Evolutionary conservation across 2,329 filamentous ascomycete species (phyloP).

Genomic region (Chrysoporthe deuterocubensis): DNA sequence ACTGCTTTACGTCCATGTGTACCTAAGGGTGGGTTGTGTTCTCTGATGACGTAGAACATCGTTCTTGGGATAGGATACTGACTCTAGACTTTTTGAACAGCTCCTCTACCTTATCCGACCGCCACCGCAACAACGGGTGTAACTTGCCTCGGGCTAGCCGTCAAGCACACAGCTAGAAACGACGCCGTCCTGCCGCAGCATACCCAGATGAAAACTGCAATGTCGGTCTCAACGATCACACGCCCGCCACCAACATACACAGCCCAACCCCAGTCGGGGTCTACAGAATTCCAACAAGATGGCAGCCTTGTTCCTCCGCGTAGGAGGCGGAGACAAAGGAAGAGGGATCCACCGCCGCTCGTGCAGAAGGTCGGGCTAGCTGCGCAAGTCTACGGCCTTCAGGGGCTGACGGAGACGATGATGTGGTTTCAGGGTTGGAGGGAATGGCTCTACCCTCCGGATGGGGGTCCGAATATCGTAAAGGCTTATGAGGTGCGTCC

Average conservation of each 20-base stretch:
- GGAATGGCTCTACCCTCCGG: slow-evolving; percentile 23
- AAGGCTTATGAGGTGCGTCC: slow-evolving; percentile 23
- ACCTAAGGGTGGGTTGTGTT: slow-evolving; percentile 12
- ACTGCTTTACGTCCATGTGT: slow-evolving; percentile 25
- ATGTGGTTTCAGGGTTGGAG: slow-evolving; percentile 24
- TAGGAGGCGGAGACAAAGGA: background rate
- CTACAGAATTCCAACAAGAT: slow-evolving; percentile 7
- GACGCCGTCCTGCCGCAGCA: background rate
- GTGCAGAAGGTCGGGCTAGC: slow-evolving; percentile 22
- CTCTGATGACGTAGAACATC: no score
- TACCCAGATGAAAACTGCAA: background rate
- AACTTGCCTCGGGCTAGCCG: background rate
- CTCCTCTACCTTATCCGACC: slow-evolving; percentile 20
- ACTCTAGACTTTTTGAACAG: background rate
- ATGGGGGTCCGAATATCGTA: slow-evolving; percentile 19
- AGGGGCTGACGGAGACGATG: slow-evolving; percentile 14
- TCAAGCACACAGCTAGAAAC: background rate
- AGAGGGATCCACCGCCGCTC: slow-evolving; percentile 22
- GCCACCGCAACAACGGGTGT: slow-evolving; percentile 16
- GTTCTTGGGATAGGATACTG: background rate
- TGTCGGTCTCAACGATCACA: slow-evolving; percentile 11
- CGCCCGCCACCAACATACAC: background rate
- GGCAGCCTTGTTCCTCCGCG: background rate
- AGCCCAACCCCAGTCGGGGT: background rate
- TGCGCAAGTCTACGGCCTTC: slow-evolving; percentile 20